Evolutionary conservation across 805 yeast genomes (phyloP).

Genomic region (Metahyphopichia silvanorum): DNA sequence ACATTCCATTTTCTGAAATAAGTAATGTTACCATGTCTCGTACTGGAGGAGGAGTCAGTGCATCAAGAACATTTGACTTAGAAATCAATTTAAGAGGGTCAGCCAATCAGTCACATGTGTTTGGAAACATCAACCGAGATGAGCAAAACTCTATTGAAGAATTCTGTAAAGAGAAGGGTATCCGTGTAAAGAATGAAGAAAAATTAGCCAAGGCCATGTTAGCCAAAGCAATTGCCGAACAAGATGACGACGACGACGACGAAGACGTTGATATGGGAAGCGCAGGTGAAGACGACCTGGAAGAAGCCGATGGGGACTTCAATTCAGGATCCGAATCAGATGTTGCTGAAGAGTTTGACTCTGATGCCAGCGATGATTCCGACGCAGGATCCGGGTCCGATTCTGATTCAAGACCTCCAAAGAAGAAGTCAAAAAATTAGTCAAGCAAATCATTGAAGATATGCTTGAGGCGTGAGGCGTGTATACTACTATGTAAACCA

Average conservation of each 20-base stretch:
- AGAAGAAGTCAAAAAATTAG: slow-evolving; percentile 19
- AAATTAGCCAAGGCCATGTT: slow-evolving; percentile 80
- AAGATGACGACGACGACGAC: slow-evolving; percentile 46
- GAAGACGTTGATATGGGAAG: slow-evolving; percentile 54
- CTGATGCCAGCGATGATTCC: slow-evolving; percentile 43
- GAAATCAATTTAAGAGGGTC: slow-evolving; percentile 70
- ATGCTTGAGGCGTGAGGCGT: no score
- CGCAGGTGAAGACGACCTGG: slow-evolving; percentile 72
- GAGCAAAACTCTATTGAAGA: slow-evolving; percentile 80
- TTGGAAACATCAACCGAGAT: slow-evolving; percentile 85
- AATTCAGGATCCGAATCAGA: slow-evolving; percentile 60
- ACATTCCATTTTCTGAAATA: slow-evolving; percentile 83
- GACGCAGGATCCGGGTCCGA: slow-evolving; percentile 22
- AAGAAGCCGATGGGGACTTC: slow-evolving; percentile 86
- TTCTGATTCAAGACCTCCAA: slow-evolving; percentile 26
- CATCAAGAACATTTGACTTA: slow-evolving; percentile 90
- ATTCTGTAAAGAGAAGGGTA: slow-evolving; percentile 72
- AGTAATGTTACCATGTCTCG: slow-evolving; percentile 78
- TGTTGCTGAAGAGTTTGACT: slow-evolving; percentile 81
- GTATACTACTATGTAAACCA: no score
- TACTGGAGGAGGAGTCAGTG: slow-evolving; percentile 70
- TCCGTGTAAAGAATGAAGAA: slow-evolving; percentile 84
- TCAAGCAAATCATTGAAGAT: no score
- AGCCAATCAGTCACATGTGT: slow-evolving; percentile 62
- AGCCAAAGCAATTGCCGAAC: slow-evolving; percentile 69